phyloP scores from a whole-genome alignment of 371 early-diverging fungal species.

The Mortierella sp. region DNA sequence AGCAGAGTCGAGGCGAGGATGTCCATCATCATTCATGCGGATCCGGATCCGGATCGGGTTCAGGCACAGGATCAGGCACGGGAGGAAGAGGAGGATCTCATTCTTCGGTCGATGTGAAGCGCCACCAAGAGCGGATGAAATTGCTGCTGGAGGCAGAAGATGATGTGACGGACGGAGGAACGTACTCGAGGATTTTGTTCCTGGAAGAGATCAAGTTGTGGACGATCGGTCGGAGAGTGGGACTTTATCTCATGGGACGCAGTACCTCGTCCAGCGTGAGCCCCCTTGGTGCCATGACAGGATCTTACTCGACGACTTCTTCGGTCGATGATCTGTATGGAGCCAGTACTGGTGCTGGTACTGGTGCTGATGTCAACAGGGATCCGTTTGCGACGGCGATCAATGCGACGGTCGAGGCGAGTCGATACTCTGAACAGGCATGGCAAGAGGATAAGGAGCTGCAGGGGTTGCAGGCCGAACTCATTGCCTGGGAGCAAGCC shows the following conservation, averaged over 20 bases:
- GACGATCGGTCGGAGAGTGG: conserved; percentile 43
- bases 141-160: conserved; percentile 38
- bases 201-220: conserved; percentile 50
- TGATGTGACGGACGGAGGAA: conserved; percentile 42
- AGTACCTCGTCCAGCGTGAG: conserved; percentile 14
- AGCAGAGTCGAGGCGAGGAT: conserved; percentile 30
- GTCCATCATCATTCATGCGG: conserved; percentile 10
- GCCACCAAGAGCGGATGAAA: conserved; percentile 45
- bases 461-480: conserved; percentile 42
- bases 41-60: neutral
- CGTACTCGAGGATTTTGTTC: conserved; percentile 39
- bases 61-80: neutral
- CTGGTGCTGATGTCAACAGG: neutral
- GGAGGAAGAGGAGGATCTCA: neutral
- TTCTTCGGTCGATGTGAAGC: conserved; percentile 18
- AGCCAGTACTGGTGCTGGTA: neutral
- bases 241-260: conserved; percentile 35
- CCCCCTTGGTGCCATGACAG: conserved; percentile 16
- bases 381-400: conserved; percentile 20
- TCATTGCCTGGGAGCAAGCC: conserved; percentile 42
- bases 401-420: conserved; percentile 28
- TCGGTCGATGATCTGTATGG: conserved; percentile 1
- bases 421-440: conserved; percentile 40
- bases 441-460: conserved; percentile 49
- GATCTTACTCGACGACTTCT: conserved; percentile 13